These are phyloP conservation scores for Fragaria nilgerrensis DNA, from an alignment of 306 rosid genomes.

Conservation along the genomic window DNA sequence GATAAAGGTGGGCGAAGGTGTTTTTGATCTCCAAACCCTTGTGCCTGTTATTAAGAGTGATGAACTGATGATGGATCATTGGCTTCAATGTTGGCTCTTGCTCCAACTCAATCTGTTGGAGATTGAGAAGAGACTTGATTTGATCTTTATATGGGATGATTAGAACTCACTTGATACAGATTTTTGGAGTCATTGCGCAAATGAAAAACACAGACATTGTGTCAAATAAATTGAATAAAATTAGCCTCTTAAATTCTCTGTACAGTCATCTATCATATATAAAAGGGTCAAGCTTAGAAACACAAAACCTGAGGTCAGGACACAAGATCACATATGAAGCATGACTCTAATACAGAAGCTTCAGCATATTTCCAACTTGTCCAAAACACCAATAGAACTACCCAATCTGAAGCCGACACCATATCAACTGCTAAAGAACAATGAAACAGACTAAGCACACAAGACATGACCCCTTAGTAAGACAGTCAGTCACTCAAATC, in stretches of 20 bases:
- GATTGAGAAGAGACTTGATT: neutral
- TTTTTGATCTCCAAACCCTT: neutral
- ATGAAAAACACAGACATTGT: neutral
- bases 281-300: neutral
- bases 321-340: neutral
- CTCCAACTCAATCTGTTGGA: neutral
- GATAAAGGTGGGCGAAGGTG: neutral
- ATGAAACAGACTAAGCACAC: neutral
- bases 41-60: too few species aligned
- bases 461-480: constrained; percentile 11
- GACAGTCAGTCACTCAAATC: constrained; percentile 64
- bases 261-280: constrained; percentile 4
- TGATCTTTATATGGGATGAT: neutral
- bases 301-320: constrained; percentile 12
- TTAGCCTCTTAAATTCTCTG: neutral
- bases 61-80: neutral
- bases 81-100: neutral
- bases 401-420: neutral
- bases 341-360: constrained; percentile 9
- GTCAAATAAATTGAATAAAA: constrained; percentile 9
- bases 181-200: neutral
- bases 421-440: neutral
- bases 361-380: neutral
- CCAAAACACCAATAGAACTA: too few species aligned
- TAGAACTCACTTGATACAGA: neutral